Base-by-base conservation (phyloP, 106 monocot genomes). In the Dactylorhiza incarnata region DNA sequence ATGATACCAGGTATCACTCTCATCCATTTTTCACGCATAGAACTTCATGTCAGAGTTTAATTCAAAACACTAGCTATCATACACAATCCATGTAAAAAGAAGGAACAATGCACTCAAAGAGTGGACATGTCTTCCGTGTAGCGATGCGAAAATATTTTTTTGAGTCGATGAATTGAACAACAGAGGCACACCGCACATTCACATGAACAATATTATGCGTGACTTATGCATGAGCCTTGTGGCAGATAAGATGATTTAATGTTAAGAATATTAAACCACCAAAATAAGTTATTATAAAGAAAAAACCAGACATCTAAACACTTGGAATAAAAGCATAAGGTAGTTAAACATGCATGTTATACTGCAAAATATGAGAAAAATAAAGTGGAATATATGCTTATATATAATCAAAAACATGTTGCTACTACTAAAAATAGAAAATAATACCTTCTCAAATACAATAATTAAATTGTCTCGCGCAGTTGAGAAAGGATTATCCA, bases 401-500 rank as follows among this genome's bases (percentile, higher is more conserved):
- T 2, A 58, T 6, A 58, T 20, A 7, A 58, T 58, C 20, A 20
- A 58, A 6, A 58, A 29, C 26, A 65, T 65, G 9, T 25, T 65
- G 26, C 13, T 29, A 7, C 65, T 65, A 65, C 4, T 65, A 69
- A 69, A 68, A 49, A 20, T 20, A 45, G 48, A 6, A 72, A 68
- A 69, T 2, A 72, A 17, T 85, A 99, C 97, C 94, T 94, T 99
- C 50, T 99, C 97, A 84, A 99, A 99, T 59, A 87, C 91, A 73
- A 99, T 87, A 75, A 94, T 89, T 83, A 99, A 82, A 76, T 99
- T 99, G 76, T 99, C 97, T 78, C 91, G 87, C 44, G 97, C 97
- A 45, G 94, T 94, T 69, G 83, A 77, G 61, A 99, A 94, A 77
- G 97, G 97, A 76, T 14, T 85, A 43, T 99, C 91, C 29, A 83